Evolutionary conservation across 306 rosid genomes (phyloP), one percentile per base, ranked within the genome.

Genomic region (Medicago arabica): DNA sequence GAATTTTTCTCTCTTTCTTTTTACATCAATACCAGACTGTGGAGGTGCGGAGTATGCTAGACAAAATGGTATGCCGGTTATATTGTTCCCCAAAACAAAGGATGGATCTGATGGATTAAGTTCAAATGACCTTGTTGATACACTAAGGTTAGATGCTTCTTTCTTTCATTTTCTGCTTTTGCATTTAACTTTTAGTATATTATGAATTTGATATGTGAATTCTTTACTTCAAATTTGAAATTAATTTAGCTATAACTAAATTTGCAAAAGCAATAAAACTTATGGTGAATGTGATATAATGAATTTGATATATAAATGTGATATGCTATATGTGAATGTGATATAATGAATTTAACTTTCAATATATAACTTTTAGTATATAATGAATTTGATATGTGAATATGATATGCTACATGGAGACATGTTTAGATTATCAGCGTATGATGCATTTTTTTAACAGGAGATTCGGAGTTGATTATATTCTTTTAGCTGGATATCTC

Each of bases 401-500:
- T 25, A 25, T 25, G 60, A 74, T 39, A 43, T 80, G 21, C 72
- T 71, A 17, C 58, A 46, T 12, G 14, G 76, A 55, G 21, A 57
- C 18, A 10, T 75, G 71, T 15, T 53, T 71, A 18, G 49, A 65
- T 59, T 38, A 50, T 60, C 78, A 57, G 43, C 65, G n/a, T 60
- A 59, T 59, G 31, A 16, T 59, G 53, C 40, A 43, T 60, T 70
- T 36, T 70, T 25, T 76, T 7, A 68, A 70, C 82, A 90, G 96
- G 97, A 76, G 69, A 25, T 81, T 83, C 0, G 85, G 90, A 85
- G 88, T 94, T 46, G 97, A 90, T 79, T 94, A 86, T 80, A 79
- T 94, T 81, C 88, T 95, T 76, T 90, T 95, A 28, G 98, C 97
- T 65, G 97, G 98, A 80, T 95, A 82, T 72, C 84, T 95, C 59